phyloP scores from a whole-genome alignment of 345 rosid species.

The Citrus cavaleriei region DNA sequence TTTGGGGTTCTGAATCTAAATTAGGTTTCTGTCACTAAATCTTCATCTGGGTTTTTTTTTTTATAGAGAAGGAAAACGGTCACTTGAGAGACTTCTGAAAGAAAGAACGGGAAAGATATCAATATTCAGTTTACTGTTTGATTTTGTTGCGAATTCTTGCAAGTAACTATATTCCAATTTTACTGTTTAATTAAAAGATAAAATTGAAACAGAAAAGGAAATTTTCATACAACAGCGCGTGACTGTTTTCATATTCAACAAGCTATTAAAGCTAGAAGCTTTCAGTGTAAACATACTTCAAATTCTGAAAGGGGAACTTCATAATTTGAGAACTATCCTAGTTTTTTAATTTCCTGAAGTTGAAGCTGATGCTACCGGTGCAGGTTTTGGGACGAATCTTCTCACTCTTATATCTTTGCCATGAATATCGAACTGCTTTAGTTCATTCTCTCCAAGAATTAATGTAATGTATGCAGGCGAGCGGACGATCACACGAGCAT shows the following conservation, averaged over 20 bases:
- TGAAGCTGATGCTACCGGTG: background rate
- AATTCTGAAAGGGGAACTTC: background rate
- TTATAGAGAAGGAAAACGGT: background rate
- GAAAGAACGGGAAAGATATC: background rate
- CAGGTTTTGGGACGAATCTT: background rate
- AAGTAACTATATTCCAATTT: background rate
- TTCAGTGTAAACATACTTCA: background rate
- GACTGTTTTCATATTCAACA: background rate
- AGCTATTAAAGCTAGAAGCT: background rate
- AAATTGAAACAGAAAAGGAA: background rate
- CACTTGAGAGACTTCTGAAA: background rate
- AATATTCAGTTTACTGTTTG: background rate
- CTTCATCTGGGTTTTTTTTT: background rate
- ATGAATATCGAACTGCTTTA: constrained; percentile 5
- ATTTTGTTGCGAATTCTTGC: background rate
- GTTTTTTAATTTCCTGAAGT: background rate
- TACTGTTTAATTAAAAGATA: background rate
- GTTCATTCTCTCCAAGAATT: constrained; percentile 9
- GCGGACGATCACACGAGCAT: constrained; percentile 11
- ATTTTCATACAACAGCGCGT: no score
- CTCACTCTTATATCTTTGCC: constrained; percentile 22
- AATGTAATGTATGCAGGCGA: background rate
- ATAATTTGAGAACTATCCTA: background rate
- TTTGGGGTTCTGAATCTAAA: no score
- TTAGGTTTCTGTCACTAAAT: background rate